phyloP scores from a whole-genome alignment of 1,284 basidiomycete species.

The Ustilago hordei region DNA sequence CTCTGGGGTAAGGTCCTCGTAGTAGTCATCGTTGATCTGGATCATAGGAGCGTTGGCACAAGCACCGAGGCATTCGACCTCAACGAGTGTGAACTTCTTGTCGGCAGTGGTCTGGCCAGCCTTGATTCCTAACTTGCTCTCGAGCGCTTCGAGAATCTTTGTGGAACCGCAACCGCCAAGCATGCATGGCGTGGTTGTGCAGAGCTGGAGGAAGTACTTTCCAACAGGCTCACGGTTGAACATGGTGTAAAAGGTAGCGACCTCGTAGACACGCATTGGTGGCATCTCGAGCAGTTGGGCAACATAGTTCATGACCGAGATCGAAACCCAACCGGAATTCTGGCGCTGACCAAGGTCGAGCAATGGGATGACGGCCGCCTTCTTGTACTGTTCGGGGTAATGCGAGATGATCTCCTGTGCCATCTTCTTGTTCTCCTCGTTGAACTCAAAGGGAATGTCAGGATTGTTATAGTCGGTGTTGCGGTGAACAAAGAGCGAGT shows the following conservation, averaged over 20 bases:
- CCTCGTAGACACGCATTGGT: slow-evolving; percentile 99
- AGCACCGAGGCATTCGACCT: slow-evolving; percentile 96
- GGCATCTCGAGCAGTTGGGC: slow-evolving; percentile 89
- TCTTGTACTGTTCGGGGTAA: slow-evolving; percentile 97
- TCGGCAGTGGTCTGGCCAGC: slow-evolving; percentile 92
- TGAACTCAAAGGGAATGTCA: slow-evolving; percentile 88
- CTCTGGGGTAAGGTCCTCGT: slow-evolving; percentile 95
- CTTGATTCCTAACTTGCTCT: slow-evolving; percentile 83
- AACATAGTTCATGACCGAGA: slow-evolving; percentile 98
- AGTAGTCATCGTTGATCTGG: slow-evolving; percentile 95
- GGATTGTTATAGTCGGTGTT: slow-evolving; percentile 85
- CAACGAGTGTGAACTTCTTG: slow-evolving; percentile 95
- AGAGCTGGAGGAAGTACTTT: slow-evolving; percentile 94
- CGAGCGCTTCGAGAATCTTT: slow-evolving; percentile 87
- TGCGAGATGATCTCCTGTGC: slow-evolving; percentile 89
- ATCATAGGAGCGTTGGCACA: slow-evolving; percentile 99
- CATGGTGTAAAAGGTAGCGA: slow-evolving; percentile 99
- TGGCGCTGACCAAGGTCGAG: slow-evolving; percentile 96
- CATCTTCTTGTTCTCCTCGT: slow-evolving; percentile 81
- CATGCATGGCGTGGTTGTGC: slow-evolving; percentile 99
- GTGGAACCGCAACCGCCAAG: slow-evolving; percentile 85
- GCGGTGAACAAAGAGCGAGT: slow-evolving; percentile 75
- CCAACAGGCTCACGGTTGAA: slow-evolving; percentile 86
- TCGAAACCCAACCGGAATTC: slow-evolving; percentile 98
- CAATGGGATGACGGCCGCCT: slow-evolving; percentile 91